These are phyloP conservation scores for Penicillium sp. DNA, from an alignment of 2,329 filamentous ascomycete genomes.

Conservation along the genomic window DNA sequence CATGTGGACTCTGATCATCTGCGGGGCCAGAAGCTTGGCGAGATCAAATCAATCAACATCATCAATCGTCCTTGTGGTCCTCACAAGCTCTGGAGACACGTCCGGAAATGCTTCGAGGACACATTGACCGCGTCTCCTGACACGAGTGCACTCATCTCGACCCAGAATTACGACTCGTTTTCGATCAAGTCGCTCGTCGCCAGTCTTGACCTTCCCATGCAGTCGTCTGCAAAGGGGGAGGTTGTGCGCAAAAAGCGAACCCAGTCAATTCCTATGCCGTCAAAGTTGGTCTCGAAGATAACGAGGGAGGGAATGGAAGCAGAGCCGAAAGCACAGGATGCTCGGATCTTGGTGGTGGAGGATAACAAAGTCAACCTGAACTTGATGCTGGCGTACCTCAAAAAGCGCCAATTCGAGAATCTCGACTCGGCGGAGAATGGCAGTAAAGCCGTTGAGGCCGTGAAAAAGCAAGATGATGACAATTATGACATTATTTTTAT, in stretches of 20 bases:
- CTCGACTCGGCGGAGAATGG: slow-evolving; percentile 38
- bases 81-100: slow-evolving; percentile 25
- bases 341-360: slow-evolving; percentile 38
- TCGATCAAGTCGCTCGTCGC: not conserved
- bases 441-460: slow-evolving; percentile 34
- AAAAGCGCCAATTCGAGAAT: slow-evolving; percentile 27
- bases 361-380: slow-evolving; percentile 42
- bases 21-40: not conserved
- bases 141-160: not conserved
- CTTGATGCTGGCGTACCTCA: slow-evolving; percentile 36
- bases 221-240: not conserved
- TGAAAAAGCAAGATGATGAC: slow-evolving; percentile 22
- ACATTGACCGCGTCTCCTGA: not conserved
- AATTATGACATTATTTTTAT: not conserved
- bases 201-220: not conserved
- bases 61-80: slow-evolving; percentile 29
- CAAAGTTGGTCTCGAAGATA: not conserved
- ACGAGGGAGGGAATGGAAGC: too few relatives aligned
- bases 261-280: not conserved
- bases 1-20: not conserved
- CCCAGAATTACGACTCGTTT: not conserved
- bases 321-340: not conserved
- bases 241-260: not conserved
- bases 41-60: slow-evolving; percentile 6
- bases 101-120: not conserved